phyloP scores from a whole-genome alignment of 352 stramenopile species.

The Saprolegnia parasitica region DNA sequence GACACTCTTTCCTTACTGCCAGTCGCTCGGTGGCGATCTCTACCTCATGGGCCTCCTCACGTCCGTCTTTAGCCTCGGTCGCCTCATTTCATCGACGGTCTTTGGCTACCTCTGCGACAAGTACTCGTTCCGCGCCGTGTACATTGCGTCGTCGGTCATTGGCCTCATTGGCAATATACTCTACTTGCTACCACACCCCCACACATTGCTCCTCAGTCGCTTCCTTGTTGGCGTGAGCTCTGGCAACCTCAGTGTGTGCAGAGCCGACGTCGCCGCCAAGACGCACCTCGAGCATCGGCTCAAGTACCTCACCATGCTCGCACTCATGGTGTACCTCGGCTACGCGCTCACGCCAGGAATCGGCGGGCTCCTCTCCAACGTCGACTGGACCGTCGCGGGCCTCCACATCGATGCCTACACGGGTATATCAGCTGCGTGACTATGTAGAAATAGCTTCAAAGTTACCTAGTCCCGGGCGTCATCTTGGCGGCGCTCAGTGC shows the following conservation, averaged over 20 bases:
- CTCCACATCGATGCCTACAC: conserved; percentile 61
- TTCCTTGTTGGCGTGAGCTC: conserved; percentile 66
- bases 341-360: conserved; percentile 66
- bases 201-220: conserved; percentile 49
- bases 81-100: conserved; percentile 55
- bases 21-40: conserved; percentile 53
- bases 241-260: conserved; percentile 66
- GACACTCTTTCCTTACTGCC: conserved; percentile 60
- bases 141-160: conserved; percentile 41
- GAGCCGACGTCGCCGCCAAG: conserved; percentile 60
- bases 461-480: conserved; percentile 46
- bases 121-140: conserved; percentile 53
- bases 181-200: conserved; percentile 49
- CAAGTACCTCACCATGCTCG: conserved; percentile 63
- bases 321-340: conserved; percentile 60
- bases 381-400: conserved; percentile 37
- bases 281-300: conserved; percentile 53
- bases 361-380: conserved; percentile 43
- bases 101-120: conserved; percentile 63
- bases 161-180: conserved; percentile 51
- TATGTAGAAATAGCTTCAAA: conserved; percentile 43
- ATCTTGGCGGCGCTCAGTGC: conserved; percentile 50
- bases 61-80: conserved; percentile 53
- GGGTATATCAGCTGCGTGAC: conserved; percentile 45
- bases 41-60: conserved; percentile 54